Evolutionary conservation across 1,284 basidiomycete genomes (phyloP).

Genomic region (Malassezia obtusa): DNA sequence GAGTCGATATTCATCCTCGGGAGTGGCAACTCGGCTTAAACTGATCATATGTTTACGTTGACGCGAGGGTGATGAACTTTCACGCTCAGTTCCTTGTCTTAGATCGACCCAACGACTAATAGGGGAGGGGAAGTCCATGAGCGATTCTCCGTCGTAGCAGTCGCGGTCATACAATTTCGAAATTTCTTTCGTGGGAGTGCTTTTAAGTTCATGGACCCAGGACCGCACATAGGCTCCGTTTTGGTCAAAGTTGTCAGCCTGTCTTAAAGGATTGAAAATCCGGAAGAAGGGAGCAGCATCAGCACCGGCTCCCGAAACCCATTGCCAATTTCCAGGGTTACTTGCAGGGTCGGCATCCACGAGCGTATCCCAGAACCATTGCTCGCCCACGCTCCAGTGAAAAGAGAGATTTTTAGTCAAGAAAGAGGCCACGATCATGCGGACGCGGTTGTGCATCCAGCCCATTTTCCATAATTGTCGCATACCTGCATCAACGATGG

Average conservation of each 20-base stretch:
- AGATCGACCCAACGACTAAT: background rate
- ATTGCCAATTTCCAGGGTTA: slow-evolving; percentile 13
- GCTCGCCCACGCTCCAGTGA: slow-evolving; percentile 8
- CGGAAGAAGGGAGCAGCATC: slow-evolving; percentile 14
- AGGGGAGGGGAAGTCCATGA: background rate
- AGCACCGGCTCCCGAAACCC: slow-evolving; percentile 11
- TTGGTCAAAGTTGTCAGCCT: slow-evolving; percentile 9
- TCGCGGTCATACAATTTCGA: background rate
- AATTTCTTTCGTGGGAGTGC: background rate
- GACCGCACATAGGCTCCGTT: slow-evolving; percentile 2
- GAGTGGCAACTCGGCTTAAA: background rate
- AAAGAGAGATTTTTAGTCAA: slow-evolving; percentile 7
- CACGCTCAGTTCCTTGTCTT: no score
- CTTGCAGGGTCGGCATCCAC: slow-evolving; percentile 15
- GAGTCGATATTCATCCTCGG: background rate
- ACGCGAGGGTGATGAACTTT: no score
- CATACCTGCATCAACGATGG: slow-evolving; percentile 13
- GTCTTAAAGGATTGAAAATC: slow-evolving; percentile 8
- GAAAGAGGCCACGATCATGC: slow-evolving; percentile 12
- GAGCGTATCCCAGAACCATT: slow-evolving; percentile 15
- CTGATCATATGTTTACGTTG: no score
- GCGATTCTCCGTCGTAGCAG: background rate
- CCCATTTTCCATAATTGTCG: slow-evolving; percentile 11
- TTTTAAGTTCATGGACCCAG: slow-evolving; percentile 11
- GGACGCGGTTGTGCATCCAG: slow-evolving; percentile 17